Percentiles rank a stretch among this genome's conserved stretches.
These are phyloP conservation scores for Lepidium sativum DNA, from an alignment of 345 rosid species.

Conservation along the genomic window DNA sequence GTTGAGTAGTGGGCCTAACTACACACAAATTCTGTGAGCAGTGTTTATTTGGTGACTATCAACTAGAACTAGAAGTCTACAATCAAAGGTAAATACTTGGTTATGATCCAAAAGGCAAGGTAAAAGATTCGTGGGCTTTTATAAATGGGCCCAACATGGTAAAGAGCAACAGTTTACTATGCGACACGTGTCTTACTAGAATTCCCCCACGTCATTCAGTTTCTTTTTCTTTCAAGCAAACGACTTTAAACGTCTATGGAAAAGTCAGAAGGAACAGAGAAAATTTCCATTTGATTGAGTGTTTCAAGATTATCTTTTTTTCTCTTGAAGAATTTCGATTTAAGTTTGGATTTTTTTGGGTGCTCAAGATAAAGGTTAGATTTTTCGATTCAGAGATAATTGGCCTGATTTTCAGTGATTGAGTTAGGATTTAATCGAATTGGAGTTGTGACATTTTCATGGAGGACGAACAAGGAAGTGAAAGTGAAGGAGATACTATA, in stretches of 20 bases:
- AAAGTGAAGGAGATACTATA: conserved; percentile 15
- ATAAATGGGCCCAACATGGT: not conserved
- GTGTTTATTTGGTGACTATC: not conserved
- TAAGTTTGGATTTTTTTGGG: too few relatives aligned
- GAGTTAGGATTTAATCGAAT: not conserved
- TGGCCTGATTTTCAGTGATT: not conserved
- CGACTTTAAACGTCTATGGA: not conserved
- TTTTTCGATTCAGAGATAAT: not conserved
- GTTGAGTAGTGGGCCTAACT: not conserved
- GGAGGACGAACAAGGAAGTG: conserved; percentile 35
- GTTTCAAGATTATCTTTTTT: not conserved
- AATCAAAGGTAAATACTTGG: not conserved
- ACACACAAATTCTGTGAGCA: not conserved
- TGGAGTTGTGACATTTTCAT: not conserved
- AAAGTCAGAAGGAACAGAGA: not conserved
- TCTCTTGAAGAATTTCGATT: not conserved
- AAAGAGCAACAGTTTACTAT: too few relatives aligned
- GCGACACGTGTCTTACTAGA: not conserved
- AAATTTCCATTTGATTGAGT: not conserved
- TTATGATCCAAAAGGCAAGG: not conserved
- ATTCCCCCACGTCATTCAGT: conserved; percentile 9
- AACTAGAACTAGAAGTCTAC: not conserved
- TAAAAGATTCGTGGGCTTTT: not conserved
- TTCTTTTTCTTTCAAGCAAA: not conserved
- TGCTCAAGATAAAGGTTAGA: too few relatives aligned